Conservation (phyloP, 2,329 filamentous ascomycete genomes). For the Exophiala mesophila region DNA sequence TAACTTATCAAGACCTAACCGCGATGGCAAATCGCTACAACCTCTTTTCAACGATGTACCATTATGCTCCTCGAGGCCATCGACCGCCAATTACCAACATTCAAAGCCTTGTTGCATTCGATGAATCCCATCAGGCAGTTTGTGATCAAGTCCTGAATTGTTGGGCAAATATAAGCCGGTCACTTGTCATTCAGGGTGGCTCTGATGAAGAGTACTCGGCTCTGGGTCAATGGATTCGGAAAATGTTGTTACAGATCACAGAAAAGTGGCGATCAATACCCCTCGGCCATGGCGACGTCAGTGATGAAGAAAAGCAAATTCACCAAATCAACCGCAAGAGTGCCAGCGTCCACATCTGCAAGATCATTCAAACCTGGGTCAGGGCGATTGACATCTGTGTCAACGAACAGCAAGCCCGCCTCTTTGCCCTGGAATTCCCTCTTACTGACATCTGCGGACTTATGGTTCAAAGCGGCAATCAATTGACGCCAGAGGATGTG, state of each 20-base stretch:
- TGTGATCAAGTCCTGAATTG: conserved; percentile 15
- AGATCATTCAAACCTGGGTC: conserved; percentile 7
- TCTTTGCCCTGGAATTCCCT: background rate
- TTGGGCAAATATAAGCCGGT: conserved; percentile 16
- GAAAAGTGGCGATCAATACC: conserved; percentile 12
- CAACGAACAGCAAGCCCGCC: conserved; percentile 10
- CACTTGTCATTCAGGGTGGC: conserved; percentile 6
- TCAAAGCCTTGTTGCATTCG: conserved; percentile 16
- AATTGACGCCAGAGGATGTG: background rate
- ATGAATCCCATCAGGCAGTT: conserved; percentile 15
- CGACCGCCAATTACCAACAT: conserved; percentile 17
- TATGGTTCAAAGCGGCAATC: background rate
- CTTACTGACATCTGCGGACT: conserved; percentile 2
- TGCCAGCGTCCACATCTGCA: conserved; percentile 4
- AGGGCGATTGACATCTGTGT: conserved; percentile 15
- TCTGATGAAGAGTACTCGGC: conserved; percentile 2
- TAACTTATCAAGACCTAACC: conserved; percentile 11
- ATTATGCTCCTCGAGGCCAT: conserved; percentile 17
- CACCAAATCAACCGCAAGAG: conserved; percentile 9
- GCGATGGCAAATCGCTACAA: conserved; percentile 19
- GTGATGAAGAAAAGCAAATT: conserved; percentile 1
- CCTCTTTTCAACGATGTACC: conserved; percentile 18
- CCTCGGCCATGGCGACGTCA: background rate
- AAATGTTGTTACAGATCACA: conserved; percentile 14
- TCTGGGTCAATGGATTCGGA: conserved; percentile 16